These are phyloP conservation scores for Pseudevernia furfuracea DNA, from an alignment of 495 filamentous ascomycete genomes.

Conservation along the genomic window DNA sequence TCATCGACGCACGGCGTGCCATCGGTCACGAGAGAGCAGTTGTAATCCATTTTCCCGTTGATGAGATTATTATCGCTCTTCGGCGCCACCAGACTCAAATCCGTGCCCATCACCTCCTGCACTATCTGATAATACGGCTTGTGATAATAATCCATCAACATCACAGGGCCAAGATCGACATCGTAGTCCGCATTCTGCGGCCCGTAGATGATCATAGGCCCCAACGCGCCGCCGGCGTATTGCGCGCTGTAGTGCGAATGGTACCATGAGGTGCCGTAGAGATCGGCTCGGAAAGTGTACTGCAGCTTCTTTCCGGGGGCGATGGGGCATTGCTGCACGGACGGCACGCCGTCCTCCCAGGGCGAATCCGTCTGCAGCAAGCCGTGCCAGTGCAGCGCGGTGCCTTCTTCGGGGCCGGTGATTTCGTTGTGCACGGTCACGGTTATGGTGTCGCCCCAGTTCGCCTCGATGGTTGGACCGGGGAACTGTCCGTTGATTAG, in stretches of 20 bases:
- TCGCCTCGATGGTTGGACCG: slow-evolving; percentile 50
- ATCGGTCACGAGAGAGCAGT: slow-evolving; percentile 30
- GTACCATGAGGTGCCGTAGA: slow-evolving; percentile 44
- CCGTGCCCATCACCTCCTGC: slow-evolving; percentile 20
- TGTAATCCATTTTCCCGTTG: slow-evolving; percentile 44
- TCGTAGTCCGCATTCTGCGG: slow-evolving; percentile 52
- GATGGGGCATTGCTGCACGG: slow-evolving; percentile 44
- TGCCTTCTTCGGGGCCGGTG: slow-evolving; percentile 33
- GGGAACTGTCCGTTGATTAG: slow-evolving; percentile 40
- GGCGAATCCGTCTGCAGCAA: slow-evolving; percentile 34
- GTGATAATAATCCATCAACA: slow-evolving; percentile 40
- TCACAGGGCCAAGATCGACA: slow-evolving; percentile 48
- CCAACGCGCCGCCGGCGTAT: slow-evolving; percentile 39
- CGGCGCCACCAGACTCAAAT: background rate
- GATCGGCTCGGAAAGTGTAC: slow-evolving; percentile 26
- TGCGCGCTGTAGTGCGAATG: slow-evolving; percentile 42
- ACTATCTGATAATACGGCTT: slow-evolving; percentile 25
- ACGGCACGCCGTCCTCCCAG: slow-evolving; percentile 42
- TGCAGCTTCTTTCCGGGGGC: slow-evolving; percentile 29
- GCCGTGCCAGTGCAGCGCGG: slow-evolving; percentile 43
- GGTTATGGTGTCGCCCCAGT: slow-evolving; percentile 53
- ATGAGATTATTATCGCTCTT: slow-evolving; percentile 39
- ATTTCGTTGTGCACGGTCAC: slow-evolving; percentile 43
- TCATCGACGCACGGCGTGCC: slow-evolving; percentile 36
- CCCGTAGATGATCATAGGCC: slow-evolving; percentile 52